Conservation (phyloP, 306 rosid genomes). For the Ochetophila trinervis region DNA sequence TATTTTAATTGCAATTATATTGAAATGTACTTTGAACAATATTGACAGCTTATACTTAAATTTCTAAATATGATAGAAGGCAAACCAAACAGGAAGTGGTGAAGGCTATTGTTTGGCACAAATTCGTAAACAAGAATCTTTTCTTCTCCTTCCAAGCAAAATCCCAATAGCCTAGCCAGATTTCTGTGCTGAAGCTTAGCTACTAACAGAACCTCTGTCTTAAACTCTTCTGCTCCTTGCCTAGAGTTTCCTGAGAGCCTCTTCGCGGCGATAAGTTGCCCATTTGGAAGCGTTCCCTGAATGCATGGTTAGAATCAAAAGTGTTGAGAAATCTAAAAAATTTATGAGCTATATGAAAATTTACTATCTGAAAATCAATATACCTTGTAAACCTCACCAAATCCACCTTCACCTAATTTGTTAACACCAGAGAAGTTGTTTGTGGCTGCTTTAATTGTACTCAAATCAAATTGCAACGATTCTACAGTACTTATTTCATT, state of each 20-base stretch:
- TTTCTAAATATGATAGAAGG: too few relatives aligned
- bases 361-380: too few relatives aligned
- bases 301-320: not conserved
- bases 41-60: too few relatives aligned
- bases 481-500: constrained; percentile 24
- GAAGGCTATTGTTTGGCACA: constrained; percentile 50
- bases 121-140: constrained; percentile 55
- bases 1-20: too few relatives aligned
- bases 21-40: too few relatives aligned
- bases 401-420: constrained; percentile 51
- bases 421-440: constrained; percentile 35
- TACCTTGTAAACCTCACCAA: constrained; percentile 58
- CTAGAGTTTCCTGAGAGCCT: constrained; percentile 41
- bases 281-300: constrained; percentile 47
- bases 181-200: constrained; percentile 63
- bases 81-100: constrained; percentile 44
- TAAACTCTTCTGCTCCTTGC: constrained; percentile 55
- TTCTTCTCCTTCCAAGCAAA: constrained; percentile 52
- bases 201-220: constrained; percentile 48
- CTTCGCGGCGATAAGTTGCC: constrained; percentile 59
- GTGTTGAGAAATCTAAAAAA: too few relatives aligned
- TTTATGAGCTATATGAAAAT: too few relatives aligned
- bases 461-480: constrained; percentile 40
- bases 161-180: constrained; percentile 51
- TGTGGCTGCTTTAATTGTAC: constrained; percentile 36